A percentile compares a stretch with the other conserved stretches of the same genome.
phyloP scores from a whole-genome alignment of 768 basidiomycete species.

The Psilocybe cyanescens region DNA sequence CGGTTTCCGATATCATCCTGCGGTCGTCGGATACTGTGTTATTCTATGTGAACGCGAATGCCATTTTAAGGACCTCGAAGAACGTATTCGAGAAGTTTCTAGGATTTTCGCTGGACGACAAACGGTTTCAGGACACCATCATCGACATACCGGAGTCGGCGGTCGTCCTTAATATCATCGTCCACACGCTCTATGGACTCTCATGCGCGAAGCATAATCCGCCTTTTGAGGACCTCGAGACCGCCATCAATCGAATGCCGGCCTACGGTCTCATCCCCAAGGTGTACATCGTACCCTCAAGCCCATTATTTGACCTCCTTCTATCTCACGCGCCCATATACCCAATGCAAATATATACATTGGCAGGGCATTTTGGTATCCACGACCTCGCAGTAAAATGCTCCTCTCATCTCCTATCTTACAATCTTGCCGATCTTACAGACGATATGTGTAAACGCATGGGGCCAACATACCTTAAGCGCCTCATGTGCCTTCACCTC shows the following conservation, averaged over 20 bases:
- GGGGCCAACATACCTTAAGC: conserved; percentile 31
- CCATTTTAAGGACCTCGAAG: conserved; percentile 17
- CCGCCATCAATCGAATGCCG: conserved; percentile 24
- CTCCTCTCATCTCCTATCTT: conserved; percentile 30
- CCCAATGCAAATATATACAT: conserved; percentile 25
- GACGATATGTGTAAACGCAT: conserved; percentile 29
- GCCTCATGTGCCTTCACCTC: conserved; percentile 30
- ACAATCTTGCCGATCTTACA: conserved; percentile 23
- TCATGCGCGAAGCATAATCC: conserved; percentile 24
- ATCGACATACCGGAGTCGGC: conserved; percentile 27
- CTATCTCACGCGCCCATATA: conserved; percentile 23
- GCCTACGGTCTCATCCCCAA: conserved; percentile 20
- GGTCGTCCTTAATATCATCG: conserved; percentile 26
- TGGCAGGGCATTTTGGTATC: conserved; percentile 24
- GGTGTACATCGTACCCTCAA: conserved; percentile 11
- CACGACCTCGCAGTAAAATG: conserved; percentile 23
- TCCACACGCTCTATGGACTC: conserved; percentile 23
- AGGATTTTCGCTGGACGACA: conserved; percentile 12
- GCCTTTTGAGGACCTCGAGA: conserved; percentile 21
- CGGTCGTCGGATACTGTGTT: conserved; percentile 30
- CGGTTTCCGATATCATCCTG: conserved; percentile 26
- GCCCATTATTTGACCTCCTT: conserved; percentile 21
- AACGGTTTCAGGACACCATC: conserved; percentile 11
- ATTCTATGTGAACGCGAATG: conserved; percentile 29
- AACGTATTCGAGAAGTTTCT: conserved; percentile 22